Percentiles rank a stretch among this genome's conserved stretches.
These are phyloP conservation scores for Lavandula angustifolia DNA, from an alignment of 257 asterid species.

Conservation along the genomic window DNA sequence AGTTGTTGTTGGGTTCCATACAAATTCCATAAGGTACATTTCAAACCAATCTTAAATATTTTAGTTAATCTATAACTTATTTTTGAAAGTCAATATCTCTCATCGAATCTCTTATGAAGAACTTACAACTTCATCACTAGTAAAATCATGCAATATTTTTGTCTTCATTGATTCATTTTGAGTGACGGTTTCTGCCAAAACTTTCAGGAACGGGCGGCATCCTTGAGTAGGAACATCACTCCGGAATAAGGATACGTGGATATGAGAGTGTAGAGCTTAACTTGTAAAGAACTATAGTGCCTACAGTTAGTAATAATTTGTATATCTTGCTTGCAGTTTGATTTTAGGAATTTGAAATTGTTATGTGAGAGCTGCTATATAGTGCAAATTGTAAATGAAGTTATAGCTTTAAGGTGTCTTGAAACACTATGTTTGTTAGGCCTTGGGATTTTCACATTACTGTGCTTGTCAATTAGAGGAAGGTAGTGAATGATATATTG, in stretches of 20 bases:
- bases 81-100: not conserved
- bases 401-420: slow-evolving; percentile 18
- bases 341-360: slow-evolving; percentile 30
- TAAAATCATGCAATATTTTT: not conserved
- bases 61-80: not conserved
- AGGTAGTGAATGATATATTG: not conserved
- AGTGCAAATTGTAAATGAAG: slow-evolving; percentile 34
- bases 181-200: not conserved
- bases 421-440: not conserved
- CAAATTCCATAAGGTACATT: slow-evolving; percentile 49
- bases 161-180: not conserved
- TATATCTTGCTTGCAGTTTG: slow-evolving; percentile 38
- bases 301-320: slow-evolving; percentile 31
- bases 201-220: slow-evolving; percentile 47
- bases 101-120: not conserved
- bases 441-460: not conserved
- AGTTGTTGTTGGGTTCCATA: slow-evolving; percentile 50
- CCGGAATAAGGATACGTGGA: slow-evolving; percentile 17
- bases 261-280: slow-evolving; percentile 35
- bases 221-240: slow-evolving; percentile 25
- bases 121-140: not conserved
- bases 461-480: not conserved
- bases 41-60: not conserved
- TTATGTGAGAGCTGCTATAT: slow-evolving; percentile 30
- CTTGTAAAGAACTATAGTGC: slow-evolving; percentile 40